Evolutionary conservation across 371 early-diverging fungal genomes (phyloP), one percentile per base, ranked within the genome.

Genomic region (Zopfochytrium polystomum): DNA sequence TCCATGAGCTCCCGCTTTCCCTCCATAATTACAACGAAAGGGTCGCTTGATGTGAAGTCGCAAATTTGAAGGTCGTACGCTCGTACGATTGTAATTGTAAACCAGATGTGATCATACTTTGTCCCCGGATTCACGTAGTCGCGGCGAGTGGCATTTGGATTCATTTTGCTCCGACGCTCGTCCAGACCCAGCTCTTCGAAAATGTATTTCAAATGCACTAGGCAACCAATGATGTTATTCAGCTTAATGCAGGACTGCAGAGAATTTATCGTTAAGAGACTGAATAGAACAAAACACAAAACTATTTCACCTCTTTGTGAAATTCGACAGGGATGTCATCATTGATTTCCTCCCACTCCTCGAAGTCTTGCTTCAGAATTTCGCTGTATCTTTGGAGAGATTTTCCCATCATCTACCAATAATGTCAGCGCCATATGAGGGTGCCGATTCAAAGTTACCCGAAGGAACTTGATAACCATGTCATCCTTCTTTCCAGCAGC

Each of bases 11-110:
- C 15, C 7, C 3, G 6, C 15, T 54, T 50, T 18, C 51, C 65
- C 29, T 59, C 44, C 22, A 34, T 74, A 47, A 92, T 84, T 32
- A 80, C 72, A 5, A 88, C 81, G 60, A 86, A 96, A 1, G 96
- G 93, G 64, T 96, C 94, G 51, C 64, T 62, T 0, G 74, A 57
- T 13, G 53, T 51, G 47, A 58, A 61, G 52, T 74, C 73, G 35
- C 65, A 65, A 30, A 55, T 44, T 7, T 45, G 60, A 18, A 77
- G 56, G 49, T 71, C 58, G 22, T 43, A 46, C 0, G 75, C 78
- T 1, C 66, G 42, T 26, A 67, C 60, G 45, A 77, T 48, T 25
- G 51, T 68, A 49, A 76, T 47, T 34, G 29, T 26, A 20, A 56
- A 57, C 38, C 29, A 33, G 33, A 52, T 13, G 4, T 22, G 4